Evolutionary conservation across 148 eudicot species (phyloP), one percentile per base, ranked within the genome.

Genomic region (Rhododendron molle): DNA sequence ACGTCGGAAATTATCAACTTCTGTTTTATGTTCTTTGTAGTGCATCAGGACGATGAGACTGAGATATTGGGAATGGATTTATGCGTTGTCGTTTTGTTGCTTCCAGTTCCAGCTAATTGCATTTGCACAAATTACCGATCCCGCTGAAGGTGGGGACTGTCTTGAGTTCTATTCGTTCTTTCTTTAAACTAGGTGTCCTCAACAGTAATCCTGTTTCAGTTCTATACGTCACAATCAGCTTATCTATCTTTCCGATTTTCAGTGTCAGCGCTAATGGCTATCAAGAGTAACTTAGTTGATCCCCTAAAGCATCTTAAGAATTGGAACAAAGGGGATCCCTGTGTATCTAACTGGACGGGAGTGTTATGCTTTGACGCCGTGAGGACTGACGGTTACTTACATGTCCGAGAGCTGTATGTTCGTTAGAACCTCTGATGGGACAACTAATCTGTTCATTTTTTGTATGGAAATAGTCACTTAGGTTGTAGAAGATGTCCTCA

Each of bases 291-390:
- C 36, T 87, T 95, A 72, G n/a, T 52, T 85, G 98, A 95, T 90
- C 93, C 90, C 18, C 36, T 67, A 87, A 85, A 82, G 15, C 89
- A 93, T 88, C 92, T 94, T 58, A 73, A 79, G 32, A 91, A 80
- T 83, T 95, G 98, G 98, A 88, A 81, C 1, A 89, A 87, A 82
- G 92, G 92, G 36, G 97, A 95, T 88, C 97, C 98, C 15, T 95
- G 98, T 87, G 81, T 83, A 56, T 89, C 91, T 5, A 87, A 92
- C 32, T 95, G 97, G 97, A 91, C 89, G 0, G 98, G 97, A 67
- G 91, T 95, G 49, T 36, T 91, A 77, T 95, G 98, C 88, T 89
- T 73, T 69, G 71, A 83, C 50, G 38, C 78, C 21, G 85, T 78
- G 38, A 83, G 46, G 43, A 28, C 81, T 32, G 93, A 94, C 87